Evolutionary conservation across 306 rosid genomes (phyloP).

Genomic region (Psophocarpus tetragonolobus): DNA sequence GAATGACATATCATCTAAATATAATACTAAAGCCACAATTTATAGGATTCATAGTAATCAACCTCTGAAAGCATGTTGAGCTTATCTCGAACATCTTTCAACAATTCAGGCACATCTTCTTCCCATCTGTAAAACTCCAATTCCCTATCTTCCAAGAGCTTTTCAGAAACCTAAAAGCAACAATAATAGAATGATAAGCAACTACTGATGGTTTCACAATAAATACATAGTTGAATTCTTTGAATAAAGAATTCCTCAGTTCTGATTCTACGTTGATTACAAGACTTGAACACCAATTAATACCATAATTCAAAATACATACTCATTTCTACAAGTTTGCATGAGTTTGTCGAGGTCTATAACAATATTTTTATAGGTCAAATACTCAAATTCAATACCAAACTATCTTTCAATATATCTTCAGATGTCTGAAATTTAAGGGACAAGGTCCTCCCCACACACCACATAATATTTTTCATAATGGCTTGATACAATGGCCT

Average conservation of each 20-base stretch:
- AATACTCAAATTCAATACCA: slow-evolving; percentile 1
- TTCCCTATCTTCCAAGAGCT: slow-evolving; percentile 70
- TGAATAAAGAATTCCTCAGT: neutral
- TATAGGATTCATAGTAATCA: slow-evolving; percentile 13
- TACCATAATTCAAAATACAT: neutral
- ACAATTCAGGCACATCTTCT: slow-evolving; percentile 55
- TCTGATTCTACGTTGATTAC: slow-evolving; percentile 15
- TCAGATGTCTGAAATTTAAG: neutral
- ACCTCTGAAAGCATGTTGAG: slow-evolving; percentile 88
- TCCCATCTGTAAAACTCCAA: slow-evolving; percentile 79
- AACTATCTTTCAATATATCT: slow-evolving; percentile 13
- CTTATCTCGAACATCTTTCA: slow-evolving; percentile 77
- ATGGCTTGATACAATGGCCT: neutral
- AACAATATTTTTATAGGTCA: neutral
- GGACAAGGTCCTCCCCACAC: neutral
- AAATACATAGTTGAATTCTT: neutral
- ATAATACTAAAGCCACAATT: slow-evolving; percentile 18
- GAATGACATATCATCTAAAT: slow-evolving; percentile 2
- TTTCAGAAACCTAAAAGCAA: slow-evolving; percentile 64
- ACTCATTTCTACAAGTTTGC: neutral
- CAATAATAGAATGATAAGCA: slow-evolving; percentile 21
- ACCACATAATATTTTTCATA: neutral
- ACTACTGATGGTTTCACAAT: neutral
- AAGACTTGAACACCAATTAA: slow-evolving; percentile 9
- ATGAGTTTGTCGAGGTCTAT: neutral